A percentile compares a stretch with the other conserved stretches of the same genome.
These are phyloP conservation scores for Blastomyces silverae DNA, from an alignment of 2,329 filamentous ascomycete species.

Conservation along the genomic window DNA sequence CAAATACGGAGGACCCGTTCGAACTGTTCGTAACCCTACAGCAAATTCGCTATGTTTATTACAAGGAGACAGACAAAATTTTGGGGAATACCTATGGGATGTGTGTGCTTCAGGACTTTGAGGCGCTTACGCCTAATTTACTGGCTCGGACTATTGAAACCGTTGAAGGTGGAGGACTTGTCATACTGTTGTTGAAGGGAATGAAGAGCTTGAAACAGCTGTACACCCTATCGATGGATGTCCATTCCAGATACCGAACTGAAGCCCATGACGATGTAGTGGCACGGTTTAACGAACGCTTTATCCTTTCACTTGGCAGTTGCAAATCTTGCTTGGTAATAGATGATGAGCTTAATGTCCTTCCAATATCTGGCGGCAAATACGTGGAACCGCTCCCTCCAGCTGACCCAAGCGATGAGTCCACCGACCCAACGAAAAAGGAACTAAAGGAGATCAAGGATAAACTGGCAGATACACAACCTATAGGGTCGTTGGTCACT, in stretches of 20 bases:
- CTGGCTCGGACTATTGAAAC: constrained; percentile 94
- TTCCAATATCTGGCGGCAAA: constrained; percentile 94
- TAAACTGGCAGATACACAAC: constrained; percentile 73
- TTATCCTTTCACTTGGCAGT: constrained; percentile 89
- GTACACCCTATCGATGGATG: constrained; percentile 95
- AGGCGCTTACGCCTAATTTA: constrained; percentile 94
- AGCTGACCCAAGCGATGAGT: constrained; percentile 64
- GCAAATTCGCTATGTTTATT: constrained; percentile 98
- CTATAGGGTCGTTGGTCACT: constrained; percentile 74
- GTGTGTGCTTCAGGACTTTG: constrained; percentile 97
- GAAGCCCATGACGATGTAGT: constrained; percentile 94
- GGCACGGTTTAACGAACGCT: constrained; percentile 94
- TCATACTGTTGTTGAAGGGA: constrained; percentile 83
- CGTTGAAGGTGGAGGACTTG: constrained; percentile 89
- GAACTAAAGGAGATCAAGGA: constrained; percentile 87
- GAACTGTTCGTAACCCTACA: constrained; percentile 94
- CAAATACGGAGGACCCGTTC: constrained; percentile 89
- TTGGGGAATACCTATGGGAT: constrained; percentile 96
- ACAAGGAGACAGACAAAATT: constrained; percentile 99
- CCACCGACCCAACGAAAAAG: constrained; percentile 59
- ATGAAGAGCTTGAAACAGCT: constrained; percentile 97
- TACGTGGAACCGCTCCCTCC: constrained; percentile 76
- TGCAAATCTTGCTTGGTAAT: constrained; percentile 93
- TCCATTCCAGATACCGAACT: constrained; percentile 91
- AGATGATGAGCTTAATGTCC: constrained; percentile 93